Base-by-base conservation (phyloP, 495 filamentous ascomycete species). In the Podospora australis region DNA sequence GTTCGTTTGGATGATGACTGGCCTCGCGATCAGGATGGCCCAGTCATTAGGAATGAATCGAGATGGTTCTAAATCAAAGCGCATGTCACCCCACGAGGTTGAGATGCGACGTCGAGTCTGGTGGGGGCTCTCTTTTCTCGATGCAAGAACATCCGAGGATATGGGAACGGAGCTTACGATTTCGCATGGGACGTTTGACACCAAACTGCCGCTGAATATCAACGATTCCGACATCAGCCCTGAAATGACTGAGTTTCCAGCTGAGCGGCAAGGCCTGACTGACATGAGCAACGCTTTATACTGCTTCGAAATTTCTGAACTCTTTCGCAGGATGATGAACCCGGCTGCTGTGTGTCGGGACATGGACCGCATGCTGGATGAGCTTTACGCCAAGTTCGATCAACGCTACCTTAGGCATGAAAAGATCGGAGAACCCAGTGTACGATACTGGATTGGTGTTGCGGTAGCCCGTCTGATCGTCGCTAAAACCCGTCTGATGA, bases 381-480 rank as follows among this genome's bases (percentile, higher is more conserved):
- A 80, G 9, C 72, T 78, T 54, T 81, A 82, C 50, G 60, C 75
- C 35, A 73, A 68, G 7, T 67, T 90, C 3, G 82, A 90, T 47
- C 67, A 73, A 22, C 69, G 75, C 35, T 86, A 87, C 57, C 68
- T 87, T 3, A 62, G 67, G 43, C 64, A 26, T 23, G 22, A 43
- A 26, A n/a, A 8, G 17, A 16, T 55, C 8, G 78, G 81, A 53
- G 75, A 74, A 52, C 66, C 60, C 2, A 59, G 73, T 14, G 81
- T 84, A n/a, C 59, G 87, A 4, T 71, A 76, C 44, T 86, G 80
- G 79, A 75, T 87, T 3, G 78, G 75, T 22, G 76, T 77, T 13
- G 87, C 80, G 13, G 70, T 89, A 8, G 73, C 78, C 11, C 72
- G 81, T 10, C 67, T 88, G 3, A 73, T 85, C 29, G 73, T 85